These are phyloP conservation scores for Heterobasidion irregulare DNA, from an alignment of 1,284 basidiomycete species.

Conservation along the genomic window DNA sequence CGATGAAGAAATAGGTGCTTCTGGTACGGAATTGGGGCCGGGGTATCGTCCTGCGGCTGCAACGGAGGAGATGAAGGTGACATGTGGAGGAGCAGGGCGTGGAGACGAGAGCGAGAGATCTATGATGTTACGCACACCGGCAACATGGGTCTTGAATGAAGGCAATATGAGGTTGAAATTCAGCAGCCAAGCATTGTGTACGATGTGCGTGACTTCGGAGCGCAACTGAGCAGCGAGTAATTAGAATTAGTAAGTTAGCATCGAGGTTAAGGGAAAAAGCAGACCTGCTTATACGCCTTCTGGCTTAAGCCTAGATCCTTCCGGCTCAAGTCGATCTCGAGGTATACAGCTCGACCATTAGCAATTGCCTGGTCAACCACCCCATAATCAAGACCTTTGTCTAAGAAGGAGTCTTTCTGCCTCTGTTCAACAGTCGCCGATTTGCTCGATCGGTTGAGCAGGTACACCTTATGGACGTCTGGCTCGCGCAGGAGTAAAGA, in stretches of 20 bases:
- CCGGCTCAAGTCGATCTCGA: not conserved
- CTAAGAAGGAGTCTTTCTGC: not conserved
- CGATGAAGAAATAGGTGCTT: constrained; percentile 10
- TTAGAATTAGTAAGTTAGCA: not conserved
- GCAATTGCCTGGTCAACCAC: not conserved
- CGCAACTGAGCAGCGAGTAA: constrained; percentile 5
- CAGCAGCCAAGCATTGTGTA: constrained; percentile 15
- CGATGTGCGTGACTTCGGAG: constrained; percentile 14
- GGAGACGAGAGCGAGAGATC: constrained; percentile 9
- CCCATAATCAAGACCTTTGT: not conserved
- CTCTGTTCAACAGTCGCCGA: not conserved
- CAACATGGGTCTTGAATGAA: constrained; percentile 12
- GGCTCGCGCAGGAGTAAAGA: not conserved
- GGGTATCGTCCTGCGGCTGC: constrained; percentile 7
- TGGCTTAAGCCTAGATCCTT: constrained; percentile 1
- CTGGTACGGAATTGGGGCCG: constrained; percentile 8
- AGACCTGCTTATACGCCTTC: constrained; percentile 1
- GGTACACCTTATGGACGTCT: not conserved
- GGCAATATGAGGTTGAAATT: constrained; percentile 13
- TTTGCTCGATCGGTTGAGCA: constrained; percentile 1
- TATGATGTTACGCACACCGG: constrained; percentile 8
- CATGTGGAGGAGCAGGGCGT: not conserved
- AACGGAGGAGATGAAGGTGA: constrained; percentile 14
- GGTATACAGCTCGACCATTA: not conserved
- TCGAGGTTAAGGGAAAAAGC: not conserved